Base-by-base conservation (phyloP, 2,329 filamentous ascomycete species). In the Dactylellina parvicollis region DNA sequence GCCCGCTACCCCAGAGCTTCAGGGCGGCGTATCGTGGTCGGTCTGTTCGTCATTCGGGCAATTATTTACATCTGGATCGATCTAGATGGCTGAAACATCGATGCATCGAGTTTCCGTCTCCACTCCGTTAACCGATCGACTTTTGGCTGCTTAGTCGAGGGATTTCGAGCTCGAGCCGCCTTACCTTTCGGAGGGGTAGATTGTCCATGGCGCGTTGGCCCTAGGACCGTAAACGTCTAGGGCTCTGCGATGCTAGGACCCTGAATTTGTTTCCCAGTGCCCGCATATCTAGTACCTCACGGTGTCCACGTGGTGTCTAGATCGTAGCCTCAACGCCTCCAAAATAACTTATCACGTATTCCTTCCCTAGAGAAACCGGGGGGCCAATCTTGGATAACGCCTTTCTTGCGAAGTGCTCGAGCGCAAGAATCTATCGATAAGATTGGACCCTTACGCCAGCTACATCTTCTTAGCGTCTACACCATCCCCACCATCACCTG, bases 61-160 rank as follows among this genome's bases (percentile, higher is more conserved):
- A 52, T 32, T 32, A 5, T 16, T 47, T 50, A 55, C n/a, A 50
- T 56, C 61, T 50, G 50, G 61, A 66, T 66, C 52, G 61, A 66
- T 66, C 52, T 34, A 36, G 30, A 50, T 49, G 50, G 61, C 61
- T 66, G 61, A 66, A 24, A 57, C 50, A 55, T 12, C 30, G 18
- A 7, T 47, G 8, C 40, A 28, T 50, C 44, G 4, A 20, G 40
- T 56, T 57, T 47, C 50, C 50, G 30, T 54, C 49, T 16, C 12
- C 8, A 24, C 50, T n/a, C 52, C 50, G 44, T 20, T 32, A 56
- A 10, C 61, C 52, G 50, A 50, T 57, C 20, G 42, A 56, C 28
- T 18, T 32, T 49, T 26, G 20, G 20, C 16, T 38, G 24, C 30
- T 40, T 34, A 38, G 30, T 2, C n/a, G 34, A 26, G 34, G 28